These are phyloP conservation scores for Saturnispora serradocipensis DNA, from an alignment of 805 yeast genomes.

Conservation along the genomic window DNA sequence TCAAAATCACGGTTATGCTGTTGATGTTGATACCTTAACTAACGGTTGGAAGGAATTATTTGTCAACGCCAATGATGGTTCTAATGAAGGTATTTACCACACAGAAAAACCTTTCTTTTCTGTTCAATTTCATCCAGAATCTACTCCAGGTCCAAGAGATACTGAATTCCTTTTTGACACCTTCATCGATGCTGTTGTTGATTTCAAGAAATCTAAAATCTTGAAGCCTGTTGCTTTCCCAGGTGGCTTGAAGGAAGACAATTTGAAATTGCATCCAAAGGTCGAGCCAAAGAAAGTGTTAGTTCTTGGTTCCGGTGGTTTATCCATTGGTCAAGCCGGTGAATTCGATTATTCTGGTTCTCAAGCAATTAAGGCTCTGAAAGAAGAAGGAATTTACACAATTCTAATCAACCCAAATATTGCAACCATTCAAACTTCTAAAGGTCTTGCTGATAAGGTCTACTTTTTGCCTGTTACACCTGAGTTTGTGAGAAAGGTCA, in stretches of 20 bases:
- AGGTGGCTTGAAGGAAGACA: slow-evolving; percentile 73
- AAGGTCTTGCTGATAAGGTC: slow-evolving; percentile 89
- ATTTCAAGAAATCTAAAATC: slow-evolving; percentile 44
- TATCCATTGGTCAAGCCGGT: slow-evolving; percentile 97
- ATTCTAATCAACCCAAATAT: slow-evolving; percentile 91
- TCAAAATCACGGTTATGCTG: slow-evolving; percentile 98
- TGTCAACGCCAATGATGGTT: slow-evolving; percentile 92
- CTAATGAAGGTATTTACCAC: slow-evolving; percentile 97
- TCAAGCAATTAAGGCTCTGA: slow-evolving; percentile 92
- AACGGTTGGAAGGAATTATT: slow-evolving; percentile 89
- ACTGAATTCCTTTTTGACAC: slow-evolving; percentile 95
- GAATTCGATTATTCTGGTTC: slow-evolving; percentile 97
- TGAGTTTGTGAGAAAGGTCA: slow-evolving; percentile 89
- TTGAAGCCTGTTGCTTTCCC: slow-evolving; percentile 80
- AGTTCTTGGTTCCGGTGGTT: slow-evolving; percentile 94
- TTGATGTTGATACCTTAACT: slow-evolving; percentile 67
- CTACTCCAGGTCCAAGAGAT: slow-evolving; percentile 98
- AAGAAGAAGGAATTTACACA: slow-evolving; percentile 78
- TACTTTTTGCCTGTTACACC: slow-evolving; percentile 95
- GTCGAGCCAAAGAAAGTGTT: slow-evolving; percentile 83
- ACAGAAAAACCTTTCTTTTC: slow-evolving; percentile 84
- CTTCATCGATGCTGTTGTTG: slow-evolving; percentile 73
- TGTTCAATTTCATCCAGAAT: slow-evolving; percentile 98
- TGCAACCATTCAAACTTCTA: slow-evolving; percentile 95
- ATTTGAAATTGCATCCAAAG: slow-evolving; percentile 66